Evolutionary conservation across 768 basidiomycete species (phyloP).

Genomic region (Rhizopogon roseolus): DNA sequence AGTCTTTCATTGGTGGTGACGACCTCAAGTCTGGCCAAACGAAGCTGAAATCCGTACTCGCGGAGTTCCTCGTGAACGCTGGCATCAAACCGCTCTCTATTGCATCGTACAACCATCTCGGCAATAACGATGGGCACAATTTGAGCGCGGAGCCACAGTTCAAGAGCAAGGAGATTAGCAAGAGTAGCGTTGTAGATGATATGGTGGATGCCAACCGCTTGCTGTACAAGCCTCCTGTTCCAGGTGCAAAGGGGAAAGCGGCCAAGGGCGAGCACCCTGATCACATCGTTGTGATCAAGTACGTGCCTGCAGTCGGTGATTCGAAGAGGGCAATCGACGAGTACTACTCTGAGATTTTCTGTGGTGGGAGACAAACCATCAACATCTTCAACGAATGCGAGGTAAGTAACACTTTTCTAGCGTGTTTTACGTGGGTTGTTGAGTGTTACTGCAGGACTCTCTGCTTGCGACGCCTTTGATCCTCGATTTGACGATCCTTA

Average conservation of each 20-base stretch:
- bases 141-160: conserved; percentile 89
- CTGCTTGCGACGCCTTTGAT: conserved; percentile 94
- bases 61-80: conserved; percentile 98
- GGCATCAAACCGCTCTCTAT: conserved; percentile 98
- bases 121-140: conserved; percentile 96
- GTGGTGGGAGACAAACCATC: conserved; percentile 90
- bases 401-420: conserved; percentile 33
- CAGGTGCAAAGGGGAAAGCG: conserved; percentile 47
- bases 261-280: conserved; percentile 96
- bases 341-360: conserved; percentile 97
- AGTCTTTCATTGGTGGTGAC: conserved; percentile 95
- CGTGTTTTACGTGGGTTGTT: conserved; percentile 4
- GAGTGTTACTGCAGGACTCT: conserved; percentile 59
- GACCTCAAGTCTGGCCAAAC: conserved; percentile 98
- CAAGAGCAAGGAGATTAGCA: conserved; percentile 97
- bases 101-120: conserved; percentile 97
- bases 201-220: conserved; percentile 92
- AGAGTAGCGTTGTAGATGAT: conserved; percentile 95
- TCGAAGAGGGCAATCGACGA: conserved; percentile 99
- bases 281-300: conserved; percentile 96
- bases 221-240: conserved; percentile 78
- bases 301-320: conserved; percentile 94
- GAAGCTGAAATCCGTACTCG: conserved; percentile 93
- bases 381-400: conserved; percentile 99
- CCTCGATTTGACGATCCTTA: conserved; percentile 87